These are phyloP conservation scores for Pelargonium cotyledonis DNA, from an alignment of 441 rosid species.

Conservation along the genomic window DNA sequence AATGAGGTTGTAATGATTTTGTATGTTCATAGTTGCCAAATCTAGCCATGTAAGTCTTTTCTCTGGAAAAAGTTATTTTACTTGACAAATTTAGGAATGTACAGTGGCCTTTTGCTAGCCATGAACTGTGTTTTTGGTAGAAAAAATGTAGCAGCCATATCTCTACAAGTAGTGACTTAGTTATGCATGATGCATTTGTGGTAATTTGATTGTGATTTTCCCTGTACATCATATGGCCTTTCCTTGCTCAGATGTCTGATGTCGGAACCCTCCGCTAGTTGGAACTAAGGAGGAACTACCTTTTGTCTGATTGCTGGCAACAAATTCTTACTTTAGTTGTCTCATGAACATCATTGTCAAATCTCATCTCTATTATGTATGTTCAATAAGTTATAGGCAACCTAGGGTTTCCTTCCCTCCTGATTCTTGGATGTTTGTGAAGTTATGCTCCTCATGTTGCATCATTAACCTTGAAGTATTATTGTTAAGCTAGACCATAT, in stretches of 20 bases:
- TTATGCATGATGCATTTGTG: no score
- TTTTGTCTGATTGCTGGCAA: no score
- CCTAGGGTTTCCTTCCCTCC: neutral
- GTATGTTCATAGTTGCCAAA: conserved; percentile 6
- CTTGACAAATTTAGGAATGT: neutral
- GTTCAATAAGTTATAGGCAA: neutral
- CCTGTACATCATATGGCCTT: no score
- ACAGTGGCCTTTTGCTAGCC: neutral
- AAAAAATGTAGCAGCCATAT: no score
- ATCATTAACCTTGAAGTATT: neutral
- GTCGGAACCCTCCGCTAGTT: no score
- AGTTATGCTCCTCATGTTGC: neutral
- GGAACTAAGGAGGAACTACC: no score
- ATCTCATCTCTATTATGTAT: no score
- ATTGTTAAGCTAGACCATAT: no score
- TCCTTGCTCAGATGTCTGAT: no score
- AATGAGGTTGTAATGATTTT: neutral
- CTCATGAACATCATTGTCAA: neutral
- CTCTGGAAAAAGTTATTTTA: neutral
- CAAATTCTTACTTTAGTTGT: no score
- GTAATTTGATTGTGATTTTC: no score
- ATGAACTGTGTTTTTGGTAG: neutral
- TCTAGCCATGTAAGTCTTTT: neutral
- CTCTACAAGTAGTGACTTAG: no score
- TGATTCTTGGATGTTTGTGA: neutral